Base-by-base conservation (phyloP, 495 filamentous ascomycete genomes). In the Cudoniella acicularis region DNA sequence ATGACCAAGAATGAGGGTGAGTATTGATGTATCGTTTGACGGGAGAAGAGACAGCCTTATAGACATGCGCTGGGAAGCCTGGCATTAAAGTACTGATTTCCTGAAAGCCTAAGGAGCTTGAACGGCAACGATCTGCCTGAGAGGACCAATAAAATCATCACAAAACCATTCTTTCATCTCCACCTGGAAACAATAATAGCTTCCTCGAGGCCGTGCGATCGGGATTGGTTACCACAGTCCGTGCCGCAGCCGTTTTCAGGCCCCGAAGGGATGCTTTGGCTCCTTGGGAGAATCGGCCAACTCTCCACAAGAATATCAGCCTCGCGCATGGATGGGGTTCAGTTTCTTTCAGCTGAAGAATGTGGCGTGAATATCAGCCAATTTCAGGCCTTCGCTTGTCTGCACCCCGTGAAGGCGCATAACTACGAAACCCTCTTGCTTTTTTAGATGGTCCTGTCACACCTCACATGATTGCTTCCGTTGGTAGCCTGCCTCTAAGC, bases 351-450 rank as follows among this genome's bases (percentile, higher is more conserved):
- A 51, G 58, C 58, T 61, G 52, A 52, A 47, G 36, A 51, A 61
- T 56, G 59, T 56, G 59, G 59, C 59, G 59, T 61, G 18, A 50
- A 47, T 42, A 46, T 51, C 22, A 17, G 41, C 40, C 57, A 22
- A 10, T 45, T 46, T 50, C 9, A 22, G 25, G 43, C 41, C 27
- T 40, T 52, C 47, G 48, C 56, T 52, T 57, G 6, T 21, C 17
- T 46, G 13, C 13, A 21, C 3, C 8, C 43, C 43, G 11, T 36
- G 30, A 36, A 17, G 22, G 30, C 25, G 26, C 8, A 6, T 36
- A 10, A 2, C 25, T n/a, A n/a, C 27, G 55, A 58, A 58, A 58
- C 55, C 20, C 25, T 18, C 13, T n/a, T 18, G 17, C 43, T 46
- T 46, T 21, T 46, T 46, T 17, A 9, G 43, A 6, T 17, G 17